Evolutionary conservation across 2,329 filamentous ascomycete species (phyloP), one percentile per base, ranked within the genome.

Genomic region (Coniella lustricola): DNA sequence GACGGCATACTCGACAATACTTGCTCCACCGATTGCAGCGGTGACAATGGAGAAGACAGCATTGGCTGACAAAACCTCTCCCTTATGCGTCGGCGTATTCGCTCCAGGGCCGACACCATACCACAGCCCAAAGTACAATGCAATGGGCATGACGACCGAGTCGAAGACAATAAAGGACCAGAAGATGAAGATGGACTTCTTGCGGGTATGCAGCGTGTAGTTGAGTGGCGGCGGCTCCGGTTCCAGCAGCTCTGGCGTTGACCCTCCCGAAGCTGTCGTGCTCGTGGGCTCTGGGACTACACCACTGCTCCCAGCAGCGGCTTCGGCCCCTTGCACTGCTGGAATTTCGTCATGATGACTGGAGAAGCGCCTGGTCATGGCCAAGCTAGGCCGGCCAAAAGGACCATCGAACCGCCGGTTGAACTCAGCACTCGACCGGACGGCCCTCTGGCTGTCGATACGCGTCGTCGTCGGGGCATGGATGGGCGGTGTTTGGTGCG

Each of bases 11-110:
- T 78, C 75, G 34, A 77, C 60, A 47, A 78, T 76, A 22, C 71
- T 74, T 20, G 75, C 70, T 33, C 71, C 74, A 21, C 75, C 75
- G 1, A 78, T 64, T 20, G 72, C 62, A 1, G 70, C 74, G 1
- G 75, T 77, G 54, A 75, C 75, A 54, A 78, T 76, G 53, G 69
- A 73, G 62, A 76, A 76, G 56, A 75, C 67, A 21, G 59, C 52
- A 34, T 59, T 57, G 36, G 59, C 53, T 2, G 55, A 55, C 41
- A 60, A 49, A 13, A 53, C 54, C 37, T 56, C 14, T 25, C 54
- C 67, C 38, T 54, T 66, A 33, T 71, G 64, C 33, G 66, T 67
- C 38, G 74, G 60, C n/a, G 33, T 49, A 13, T 49, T 49, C 7
- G 67, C 58, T 2, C 53, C 57, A 0, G 58, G 58, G 1, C 58